Base-by-base conservation (phyloP, 352 stramenopile genomes). In the Blastocystis hominis region DNA sequence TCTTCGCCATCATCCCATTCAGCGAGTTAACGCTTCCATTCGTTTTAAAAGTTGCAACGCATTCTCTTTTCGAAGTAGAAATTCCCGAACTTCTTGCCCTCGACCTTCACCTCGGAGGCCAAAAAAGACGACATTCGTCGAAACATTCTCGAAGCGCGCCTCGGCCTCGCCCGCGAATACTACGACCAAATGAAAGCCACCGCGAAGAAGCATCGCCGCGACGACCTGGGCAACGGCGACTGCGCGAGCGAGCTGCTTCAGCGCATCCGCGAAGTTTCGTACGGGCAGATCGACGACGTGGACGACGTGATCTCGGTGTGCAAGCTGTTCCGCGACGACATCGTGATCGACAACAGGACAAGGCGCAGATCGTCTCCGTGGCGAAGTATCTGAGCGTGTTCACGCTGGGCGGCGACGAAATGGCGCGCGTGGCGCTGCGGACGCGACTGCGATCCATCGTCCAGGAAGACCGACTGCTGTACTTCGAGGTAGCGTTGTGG, bases 41-140 rank as follows among this genome's bases (percentile, higher is more conserved):
- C 42, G 62, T 87, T n/a, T 24, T 87, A 15, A 87, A 75, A 24
- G 77, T 75, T 7, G 40, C 7, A 34, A 3, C 38, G 1, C 5
- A 15, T 34, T 15, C 20, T 13, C 20, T 15, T 20, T n/a, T 30
- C 53, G 7, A 76, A 24, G n/a, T 34, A 87, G 77, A 78, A 78
- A 59, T 87, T 87, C 77, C 77, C 77, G 46, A 87, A 87, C 50
- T 78, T 87, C 44, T 34, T 87, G 4, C 77, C 77, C 13, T 87
- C 77, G 17, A 87, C 56, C 17, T 87, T 87, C 77, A 78, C 62
- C 7, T 87, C 77, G 3, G 77, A 87, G n/a, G 46, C 77, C 10
- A 87, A 62, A 44, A 87, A 87, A 30, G 61, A 17, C 13, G 66
- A 75, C 5, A 87, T 78, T 38, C 62, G 62, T 30, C 34, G 70